Conservation (phyloP, 2,329 filamentous ascomycete species). For the Aspergillus oerlinghausenensis region DNA sequence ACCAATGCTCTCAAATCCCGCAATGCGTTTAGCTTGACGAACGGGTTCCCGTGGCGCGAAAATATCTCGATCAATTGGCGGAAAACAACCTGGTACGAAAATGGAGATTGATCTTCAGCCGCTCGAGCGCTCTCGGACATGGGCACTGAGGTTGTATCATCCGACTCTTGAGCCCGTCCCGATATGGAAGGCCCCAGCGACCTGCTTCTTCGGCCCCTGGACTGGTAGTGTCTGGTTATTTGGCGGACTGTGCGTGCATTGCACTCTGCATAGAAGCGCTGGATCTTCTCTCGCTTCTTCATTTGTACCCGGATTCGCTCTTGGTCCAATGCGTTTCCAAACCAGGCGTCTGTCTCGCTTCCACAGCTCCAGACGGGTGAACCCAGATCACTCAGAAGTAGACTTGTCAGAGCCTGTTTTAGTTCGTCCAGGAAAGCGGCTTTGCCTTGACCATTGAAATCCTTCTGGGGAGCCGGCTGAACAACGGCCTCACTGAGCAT, state of each 20-base stretch:
- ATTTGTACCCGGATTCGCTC: slow-evolving; percentile 41
- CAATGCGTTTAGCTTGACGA: slow-evolving; percentile 76
- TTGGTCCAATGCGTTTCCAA: slow-evolving; percentile 52
- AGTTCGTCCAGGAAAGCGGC: slow-evolving; percentile 71
- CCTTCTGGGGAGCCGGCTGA: slow-evolving; percentile 28
- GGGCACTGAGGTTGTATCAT: neutral
- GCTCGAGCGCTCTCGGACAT: slow-evolving; percentile 30
- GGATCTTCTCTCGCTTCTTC: slow-evolving; percentile 34
- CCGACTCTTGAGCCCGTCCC: slow-evolving; percentile 1
- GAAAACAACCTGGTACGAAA: slow-evolving; percentile 78
- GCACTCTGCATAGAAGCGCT: slow-evolving; percentile 36
- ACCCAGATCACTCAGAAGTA: slow-evolving; percentile 84
- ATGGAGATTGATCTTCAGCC: slow-evolving; percentile 42
- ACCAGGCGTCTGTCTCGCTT: slow-evolving; percentile 90
- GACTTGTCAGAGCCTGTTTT: slow-evolving; percentile 72
- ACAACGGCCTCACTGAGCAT: slow-evolving; percentile 37
- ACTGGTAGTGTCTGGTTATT: slow-evolving; percentile 17
- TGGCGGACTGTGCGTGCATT: slow-evolving; percentile 27
- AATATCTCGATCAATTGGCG: slow-evolving; percentile 77
- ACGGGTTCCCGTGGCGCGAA: slow-evolving; percentile 82
- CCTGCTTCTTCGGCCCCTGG: slow-evolving; percentile 28
- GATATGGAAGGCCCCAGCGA: slow-evolving; percentile 26
- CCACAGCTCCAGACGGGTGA: slow-evolving; percentile 80
- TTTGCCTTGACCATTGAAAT: slow-evolving; percentile 60
- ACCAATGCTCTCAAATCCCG: slow-evolving; percentile 81